A percentile compares a stretch with the other conserved stretches of the same genome.
Evolutionary conservation across 805 yeast genomes (phyloP).

Genomic region (Wickerhamomyces bisporus): DNA sequence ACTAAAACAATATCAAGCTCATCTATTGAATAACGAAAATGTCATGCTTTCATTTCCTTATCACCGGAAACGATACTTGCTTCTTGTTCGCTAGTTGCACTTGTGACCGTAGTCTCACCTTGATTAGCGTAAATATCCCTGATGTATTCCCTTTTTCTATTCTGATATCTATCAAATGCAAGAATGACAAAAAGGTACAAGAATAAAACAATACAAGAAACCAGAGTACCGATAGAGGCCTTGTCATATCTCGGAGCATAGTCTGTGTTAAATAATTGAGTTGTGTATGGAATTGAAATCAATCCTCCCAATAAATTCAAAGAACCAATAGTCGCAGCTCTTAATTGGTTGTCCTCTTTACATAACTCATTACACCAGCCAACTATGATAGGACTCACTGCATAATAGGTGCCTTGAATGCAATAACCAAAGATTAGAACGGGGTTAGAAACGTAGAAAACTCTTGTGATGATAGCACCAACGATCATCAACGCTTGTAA

Average conservation of each 20-base stretch:
- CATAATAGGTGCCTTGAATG: slow-evolving; percentile 13
- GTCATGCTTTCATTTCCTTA: too few relatives aligned
- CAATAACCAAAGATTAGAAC: slow-evolving; percentile 15
- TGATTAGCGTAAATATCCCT: too few relatives aligned
- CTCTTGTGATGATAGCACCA: slow-evolving; percentile 16
- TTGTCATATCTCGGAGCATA: slow-evolving; percentile 13
- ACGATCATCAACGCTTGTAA: slow-evolving; percentile 8
- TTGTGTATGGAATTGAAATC: slow-evolving; percentile 13
- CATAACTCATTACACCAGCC: slow-evolving; percentile 22
- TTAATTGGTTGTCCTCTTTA: slow-evolving; percentile 20
- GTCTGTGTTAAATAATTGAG: slow-evolving; percentile 15
- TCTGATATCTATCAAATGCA: slow-evolving; percentile 18
- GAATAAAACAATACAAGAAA: slow-evolving; percentile 7
- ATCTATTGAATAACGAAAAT: too few relatives aligned
- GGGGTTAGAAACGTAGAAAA: slow-evolving; percentile 14
- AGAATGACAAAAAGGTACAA: slow-evolving; percentile 13
- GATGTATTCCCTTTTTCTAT: slow-evolving; percentile 14
- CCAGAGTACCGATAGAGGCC: slow-evolving; percentile 14
- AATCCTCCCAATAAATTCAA: slow-evolving; percentile 16
- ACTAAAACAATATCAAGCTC: too few relatives aligned
- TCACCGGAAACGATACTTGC: too few relatives aligned
- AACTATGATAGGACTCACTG: slow-evolving; percentile 15
- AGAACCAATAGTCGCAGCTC: slow-evolving; percentile 20
- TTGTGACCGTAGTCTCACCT: too few relatives aligned
- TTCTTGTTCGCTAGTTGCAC: too few relatives aligned